Conservation (phyloP, 805 yeast genomes). For the Starmerella scarabaei region DNA sequence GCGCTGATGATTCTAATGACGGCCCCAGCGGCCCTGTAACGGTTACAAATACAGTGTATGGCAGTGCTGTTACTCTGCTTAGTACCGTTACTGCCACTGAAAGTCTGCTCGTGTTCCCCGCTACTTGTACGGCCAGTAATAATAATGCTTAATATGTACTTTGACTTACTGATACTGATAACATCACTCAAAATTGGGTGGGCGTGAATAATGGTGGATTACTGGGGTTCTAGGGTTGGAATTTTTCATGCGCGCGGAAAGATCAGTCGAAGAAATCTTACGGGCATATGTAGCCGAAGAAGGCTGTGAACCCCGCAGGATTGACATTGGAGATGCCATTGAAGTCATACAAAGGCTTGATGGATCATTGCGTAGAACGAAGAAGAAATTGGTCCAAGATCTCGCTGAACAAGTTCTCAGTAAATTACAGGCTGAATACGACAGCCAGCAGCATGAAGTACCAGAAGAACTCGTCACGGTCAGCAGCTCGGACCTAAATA, state of each 20-base stretch:
- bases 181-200: too few species aligned
- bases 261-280: conserved; percentile 22
- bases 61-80: too few species aligned
- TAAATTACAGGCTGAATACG: conserved; percentile 36
- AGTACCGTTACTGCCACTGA: too few species aligned
- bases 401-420: conserved; percentile 49
- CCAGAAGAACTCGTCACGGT: conserved; percentile 47
- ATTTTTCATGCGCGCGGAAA: conserved; percentile 18
- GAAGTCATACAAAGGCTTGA: conserved; percentile 48
- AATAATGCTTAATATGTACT: too few species aligned
- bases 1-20: too few species aligned
- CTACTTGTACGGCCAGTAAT: too few species aligned
- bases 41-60: too few species aligned
- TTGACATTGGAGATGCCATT: conserved; percentile 17
- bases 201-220: too few species aligned
- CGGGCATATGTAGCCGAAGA: conserved; percentile 23
- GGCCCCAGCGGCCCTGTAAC: too few species aligned
- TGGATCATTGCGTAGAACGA: conserved; percentile 52
- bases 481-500: conserved; percentile 40
- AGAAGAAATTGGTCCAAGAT: conserved; percentile 48
- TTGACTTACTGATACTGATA: too few species aligned
- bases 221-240: too few species aligned
- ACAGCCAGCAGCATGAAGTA: conserved; percentile 24
- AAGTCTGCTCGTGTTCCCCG: too few species aligned
- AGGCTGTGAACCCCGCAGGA: conserved; percentile 29